Evolutionary conservation across 768 basidiomycete species (phyloP).

Genomic region (Suillus sp.): DNA sequence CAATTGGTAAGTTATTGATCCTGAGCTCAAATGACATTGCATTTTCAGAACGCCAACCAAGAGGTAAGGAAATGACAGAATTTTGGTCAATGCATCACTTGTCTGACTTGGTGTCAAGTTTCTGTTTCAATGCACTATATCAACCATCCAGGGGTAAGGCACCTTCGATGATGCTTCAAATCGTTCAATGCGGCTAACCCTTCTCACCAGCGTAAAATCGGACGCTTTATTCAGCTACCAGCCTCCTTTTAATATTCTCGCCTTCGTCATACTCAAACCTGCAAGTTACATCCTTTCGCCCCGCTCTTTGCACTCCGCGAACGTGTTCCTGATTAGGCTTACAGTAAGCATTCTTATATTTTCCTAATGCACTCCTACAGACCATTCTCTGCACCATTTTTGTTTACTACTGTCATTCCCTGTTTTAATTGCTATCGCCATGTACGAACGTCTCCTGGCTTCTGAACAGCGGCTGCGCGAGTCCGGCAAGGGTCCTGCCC

Average conservation of each 20-base stretch:
- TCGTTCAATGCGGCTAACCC: conserved; percentile 3
- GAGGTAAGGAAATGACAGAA: conserved; percentile 42
- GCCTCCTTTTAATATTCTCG: conserved; percentile 85
- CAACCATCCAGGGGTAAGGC: conserved; percentile 82
- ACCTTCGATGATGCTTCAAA: not conserved
- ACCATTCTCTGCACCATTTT: conserved; percentile 3
- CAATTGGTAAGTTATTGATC: not conserved
- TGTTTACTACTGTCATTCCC: conserved; percentile 62
- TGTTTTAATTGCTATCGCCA: conserved; percentile 68
- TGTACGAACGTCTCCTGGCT: conserved; percentile 77
- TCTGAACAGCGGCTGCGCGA: conserved; percentile 53
- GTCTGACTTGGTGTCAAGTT: conserved; percentile 52
- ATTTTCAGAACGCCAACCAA: conserved; percentile 54
- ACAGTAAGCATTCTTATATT: conserved; percentile 51
- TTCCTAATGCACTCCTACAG: conserved; percentile 1
- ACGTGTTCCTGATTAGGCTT: conserved; percentile 83
- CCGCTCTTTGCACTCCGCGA: conserved; percentile 75
- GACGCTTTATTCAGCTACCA: conserved; percentile 92
- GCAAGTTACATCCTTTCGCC: conserved; percentile 75
- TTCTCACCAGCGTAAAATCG: conserved; percentile 67
- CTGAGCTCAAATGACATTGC: conserved; percentile 4
- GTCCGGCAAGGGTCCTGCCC: conserved; percentile 52
- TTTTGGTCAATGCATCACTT: not conserved
- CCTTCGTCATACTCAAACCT: conserved; percentile 79
- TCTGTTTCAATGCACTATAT: conserved; percentile 83